Conservation (phyloP, 805 yeast genomes). For the Blastobotrys americana region DNA sequence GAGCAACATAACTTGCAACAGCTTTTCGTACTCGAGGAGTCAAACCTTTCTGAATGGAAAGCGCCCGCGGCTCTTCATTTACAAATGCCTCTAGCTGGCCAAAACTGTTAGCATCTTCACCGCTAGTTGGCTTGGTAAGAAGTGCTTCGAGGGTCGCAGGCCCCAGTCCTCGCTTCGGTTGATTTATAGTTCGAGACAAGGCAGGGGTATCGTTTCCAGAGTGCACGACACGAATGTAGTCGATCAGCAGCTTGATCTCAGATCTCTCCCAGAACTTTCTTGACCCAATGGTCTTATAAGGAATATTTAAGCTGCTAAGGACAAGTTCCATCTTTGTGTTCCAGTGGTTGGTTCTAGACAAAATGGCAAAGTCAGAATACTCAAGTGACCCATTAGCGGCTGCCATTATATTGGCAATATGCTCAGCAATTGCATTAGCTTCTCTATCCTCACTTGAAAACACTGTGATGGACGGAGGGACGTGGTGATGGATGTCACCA, state of each 20-base stretch:
- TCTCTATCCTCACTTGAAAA: slow-evolving; percentile 44
- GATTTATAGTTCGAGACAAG: slow-evolving; percentile 46
- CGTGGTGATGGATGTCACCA: neutral
- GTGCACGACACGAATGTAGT: slow-evolving; percentile 55
- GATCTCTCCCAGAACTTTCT: slow-evolving; percentile 71
- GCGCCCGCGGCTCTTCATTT: neutral
- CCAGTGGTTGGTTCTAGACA: slow-evolving; percentile 58
- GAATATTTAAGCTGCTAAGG: slow-evolving; percentile 47
- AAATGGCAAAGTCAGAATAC: slow-evolving; percentile 60
- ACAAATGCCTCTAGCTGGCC: slow-evolving; percentile 5
- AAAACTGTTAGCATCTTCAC: slow-evolving; percentile 5
- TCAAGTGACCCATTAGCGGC: slow-evolving; percentile 30
- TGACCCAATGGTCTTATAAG: slow-evolving; percentile 66
- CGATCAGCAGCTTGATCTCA: slow-evolving; percentile 57
- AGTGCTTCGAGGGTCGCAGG: slow-evolving; percentile 39
- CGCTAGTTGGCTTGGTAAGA: slow-evolving; percentile 4
- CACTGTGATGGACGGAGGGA: slow-evolving; percentile 30
- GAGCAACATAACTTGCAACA: slow-evolving; percentile 3
- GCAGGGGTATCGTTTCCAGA: slow-evolving; percentile 57
- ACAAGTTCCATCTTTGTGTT: slow-evolving; percentile 60
- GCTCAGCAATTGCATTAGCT: slow-evolving; percentile 50
- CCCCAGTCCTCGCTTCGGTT: slow-evolving; percentile 67
- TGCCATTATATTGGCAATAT: slow-evolving; percentile 42
- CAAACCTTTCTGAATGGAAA: neutral
- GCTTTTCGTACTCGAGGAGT: neutral